Percentiles rank a stretch among this genome's conserved stretches.
phyloP scores from a whole-genome alignment of 305 asterid species.

The Caryopteris hybrid region DNA sequence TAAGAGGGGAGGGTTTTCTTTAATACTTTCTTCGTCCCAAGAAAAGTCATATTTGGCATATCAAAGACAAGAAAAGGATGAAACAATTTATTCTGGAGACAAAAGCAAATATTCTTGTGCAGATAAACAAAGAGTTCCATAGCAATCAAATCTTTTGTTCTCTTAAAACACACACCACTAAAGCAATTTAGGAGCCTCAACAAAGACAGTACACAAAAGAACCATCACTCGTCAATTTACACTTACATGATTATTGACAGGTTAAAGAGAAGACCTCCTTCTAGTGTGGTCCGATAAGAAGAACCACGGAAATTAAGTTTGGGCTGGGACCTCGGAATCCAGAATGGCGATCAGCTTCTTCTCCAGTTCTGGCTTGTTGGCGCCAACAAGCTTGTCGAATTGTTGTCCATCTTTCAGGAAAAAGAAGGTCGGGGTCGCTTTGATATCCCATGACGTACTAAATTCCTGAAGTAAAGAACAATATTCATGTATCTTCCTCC shows the following conservation, averaged over 20 bases:
- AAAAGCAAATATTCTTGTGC: background rate
- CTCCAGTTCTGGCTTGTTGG: slow-evolving; percentile 91
- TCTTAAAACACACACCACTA: background rate
- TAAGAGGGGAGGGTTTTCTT: too few relatives aligned
- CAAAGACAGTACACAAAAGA: slow-evolving; percentile 6
- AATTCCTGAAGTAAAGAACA: slow-evolving; percentile 58
- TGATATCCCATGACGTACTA: slow-evolving; percentile 94
- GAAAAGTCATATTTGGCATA: too few relatives aligned
- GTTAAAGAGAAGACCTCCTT: background rate
- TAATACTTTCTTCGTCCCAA: too few relatives aligned
- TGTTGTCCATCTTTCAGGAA: slow-evolving; percentile 85
- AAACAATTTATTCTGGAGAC: background rate
- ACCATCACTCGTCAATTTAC: slow-evolving; percentile 14
- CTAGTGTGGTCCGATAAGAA: background rate
- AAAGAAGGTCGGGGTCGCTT: slow-evolving; percentile 99
- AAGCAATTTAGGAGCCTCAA: slow-evolving; percentile 4
- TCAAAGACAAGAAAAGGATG: too few relatives aligned
- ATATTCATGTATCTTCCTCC: background rate
- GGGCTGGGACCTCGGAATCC: slow-evolving; percentile 38
- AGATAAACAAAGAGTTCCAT: background rate
- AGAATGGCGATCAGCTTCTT: slow-evolving; percentile 63
- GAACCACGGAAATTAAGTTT: slow-evolving; percentile 18
- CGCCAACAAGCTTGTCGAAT: slow-evolving; percentile 91
- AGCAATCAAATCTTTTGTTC: background rate
- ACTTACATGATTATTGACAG: slow-evolving; percentile 12